Evolutionary conservation across 257 asterid species (phyloP).

Genomic region (Perilla frutescens): DNA sequence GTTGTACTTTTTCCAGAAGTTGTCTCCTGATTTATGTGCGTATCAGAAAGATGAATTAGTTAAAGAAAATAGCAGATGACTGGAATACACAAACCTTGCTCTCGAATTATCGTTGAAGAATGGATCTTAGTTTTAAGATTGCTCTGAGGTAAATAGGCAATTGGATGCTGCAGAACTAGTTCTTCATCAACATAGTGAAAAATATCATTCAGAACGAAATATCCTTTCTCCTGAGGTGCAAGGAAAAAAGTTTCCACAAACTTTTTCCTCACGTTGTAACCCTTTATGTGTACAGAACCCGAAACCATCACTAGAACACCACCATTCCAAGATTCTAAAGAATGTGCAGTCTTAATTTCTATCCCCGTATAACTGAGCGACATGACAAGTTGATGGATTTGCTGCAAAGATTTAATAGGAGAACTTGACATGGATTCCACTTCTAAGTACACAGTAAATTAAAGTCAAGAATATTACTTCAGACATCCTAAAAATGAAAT

Average conservation of each 20-base stretch:
- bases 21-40: neutral
- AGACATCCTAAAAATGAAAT: conserved; percentile 13
- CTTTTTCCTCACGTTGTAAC: conserved; percentile 69
- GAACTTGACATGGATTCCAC: conserved; percentile 18
- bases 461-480: conserved; percentile 12
- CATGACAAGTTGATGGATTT: conserved; percentile 79
- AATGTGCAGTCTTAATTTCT: conserved; percentile 90
- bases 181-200: conserved; percentile 88
- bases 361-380: conserved; percentile 76
- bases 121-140: conserved; percentile 64
- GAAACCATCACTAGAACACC: conserved; percentile 96
- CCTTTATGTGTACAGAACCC: conserved; percentile 70
- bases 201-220: conserved; percentile 84
- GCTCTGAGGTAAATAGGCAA: conserved; percentile 66
- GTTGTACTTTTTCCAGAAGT: neutral
- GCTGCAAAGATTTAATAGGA: conserved; percentile 58
- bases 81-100: conserved; percentile 60
- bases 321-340: conserved; percentile 91
- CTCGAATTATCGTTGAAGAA: conserved; percentile 58
- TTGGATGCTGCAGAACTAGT: conserved; percentile 69
- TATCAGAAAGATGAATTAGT: conserved; percentile 13
- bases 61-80: conserved; percentile 12
- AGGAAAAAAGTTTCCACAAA: conserved; percentile 92
- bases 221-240: conserved; percentile 97
- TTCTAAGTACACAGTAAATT: conserved; percentile 20